Evolutionary conservation across 2,329 filamentous ascomycete species (phyloP).

Genomic region (Cucurbitaria berberidis): DNA sequence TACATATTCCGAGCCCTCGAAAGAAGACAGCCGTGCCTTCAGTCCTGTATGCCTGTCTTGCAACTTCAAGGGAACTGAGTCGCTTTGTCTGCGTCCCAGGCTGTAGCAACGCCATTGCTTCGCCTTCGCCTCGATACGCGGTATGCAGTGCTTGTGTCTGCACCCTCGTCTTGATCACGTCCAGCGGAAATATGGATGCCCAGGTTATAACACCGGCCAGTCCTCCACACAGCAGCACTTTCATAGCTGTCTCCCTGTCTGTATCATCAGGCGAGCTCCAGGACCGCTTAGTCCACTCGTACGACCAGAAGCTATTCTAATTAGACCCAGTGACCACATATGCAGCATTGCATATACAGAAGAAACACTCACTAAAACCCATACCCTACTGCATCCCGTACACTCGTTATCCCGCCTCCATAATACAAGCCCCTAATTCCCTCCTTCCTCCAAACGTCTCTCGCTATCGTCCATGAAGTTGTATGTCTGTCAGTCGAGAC

Average conservation of each 20-base stretch:
- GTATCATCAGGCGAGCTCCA: conserved; percentile 56
- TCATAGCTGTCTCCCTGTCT: conserved; percentile 60
- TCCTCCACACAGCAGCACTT: conserved; percentile 81
- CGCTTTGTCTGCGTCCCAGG: conserved; percentile 32
- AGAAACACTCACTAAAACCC: conserved; percentile 76
- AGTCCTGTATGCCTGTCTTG: conserved; percentile 69
- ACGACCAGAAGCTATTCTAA: conserved; percentile 75
- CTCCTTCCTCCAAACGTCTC: conserved; percentile 64
- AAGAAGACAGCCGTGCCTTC: conserved; percentile 81
- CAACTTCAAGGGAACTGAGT: conserved; percentile 67
- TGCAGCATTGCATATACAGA: neutral
- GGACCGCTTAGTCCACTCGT: conserved; percentile 73
- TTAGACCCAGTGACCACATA: neutral
- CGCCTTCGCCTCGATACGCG: conserved; percentile 9
- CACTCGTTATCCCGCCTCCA: conserved; percentile 79
- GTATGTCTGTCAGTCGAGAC: conserved; percentile 54
- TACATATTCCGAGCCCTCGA: conserved; percentile 81
- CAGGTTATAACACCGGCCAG: conserved; percentile 87
- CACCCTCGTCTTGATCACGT: conserved; percentile 91
- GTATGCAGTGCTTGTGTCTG: conserved; percentile 67
- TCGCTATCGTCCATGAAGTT: conserved; percentile 67
- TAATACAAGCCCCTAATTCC: conserved; percentile 76
- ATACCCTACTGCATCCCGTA: conserved; percentile 90
- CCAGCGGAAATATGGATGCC: conserved; percentile 88
- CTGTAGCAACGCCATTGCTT: conserved; percentile 30